Evolutionary conservation across 73 alveolate species (phyloP).

Genomic region (Symbiodinium pilosum): DNA sequence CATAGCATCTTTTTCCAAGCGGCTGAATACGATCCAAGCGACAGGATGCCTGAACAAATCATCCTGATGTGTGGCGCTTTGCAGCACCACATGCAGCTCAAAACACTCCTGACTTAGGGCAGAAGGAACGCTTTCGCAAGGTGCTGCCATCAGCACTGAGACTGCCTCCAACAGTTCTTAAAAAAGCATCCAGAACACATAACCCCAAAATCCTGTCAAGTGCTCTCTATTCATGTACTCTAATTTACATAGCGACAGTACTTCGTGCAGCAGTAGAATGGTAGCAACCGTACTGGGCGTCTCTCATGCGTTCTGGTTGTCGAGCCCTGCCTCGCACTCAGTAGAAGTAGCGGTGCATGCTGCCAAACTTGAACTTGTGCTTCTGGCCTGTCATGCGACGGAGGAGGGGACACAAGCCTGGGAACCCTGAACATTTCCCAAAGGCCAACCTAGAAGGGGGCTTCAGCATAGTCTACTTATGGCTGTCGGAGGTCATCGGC

Average conservation of each 20-base stretch:
- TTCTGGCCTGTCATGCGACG: slow-evolving; percentile 64
- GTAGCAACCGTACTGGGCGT: not conserved
- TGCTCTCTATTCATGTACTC: too few relatives aligned
- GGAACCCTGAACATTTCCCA: too few relatives aligned
- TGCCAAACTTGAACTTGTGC: slow-evolving; percentile 92
- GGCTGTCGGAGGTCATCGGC: too few relatives aligned
- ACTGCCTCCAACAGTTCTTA: not conserved
- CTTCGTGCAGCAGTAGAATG: not conserved
- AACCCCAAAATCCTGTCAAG: too few relatives aligned
- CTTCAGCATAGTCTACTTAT: too few relatives aligned
- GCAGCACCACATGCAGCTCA: not conserved
- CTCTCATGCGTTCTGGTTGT: not conserved
- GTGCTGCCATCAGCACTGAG: not conserved
- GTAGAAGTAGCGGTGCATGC: slow-evolving; percentile 95
- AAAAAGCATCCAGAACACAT: not conserved
- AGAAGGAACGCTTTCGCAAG: slow-evolving; percentile 1
- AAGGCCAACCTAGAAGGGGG: too few relatives aligned
- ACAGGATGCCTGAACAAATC: not conserved
- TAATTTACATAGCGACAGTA: too few relatives aligned
- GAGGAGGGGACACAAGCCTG: not conserved
- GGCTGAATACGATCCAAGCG: not conserved
- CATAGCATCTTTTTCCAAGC: not conserved
- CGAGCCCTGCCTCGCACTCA: slow-evolving; percentile 3
- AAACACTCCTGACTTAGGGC: not conserved
- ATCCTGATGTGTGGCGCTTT: not conserved